Evolutionary conservation across 106 monocot genomes (phyloP), one percentile per base, ranked within the genome.

Genomic region (Xerophyta viscosa): DNA sequence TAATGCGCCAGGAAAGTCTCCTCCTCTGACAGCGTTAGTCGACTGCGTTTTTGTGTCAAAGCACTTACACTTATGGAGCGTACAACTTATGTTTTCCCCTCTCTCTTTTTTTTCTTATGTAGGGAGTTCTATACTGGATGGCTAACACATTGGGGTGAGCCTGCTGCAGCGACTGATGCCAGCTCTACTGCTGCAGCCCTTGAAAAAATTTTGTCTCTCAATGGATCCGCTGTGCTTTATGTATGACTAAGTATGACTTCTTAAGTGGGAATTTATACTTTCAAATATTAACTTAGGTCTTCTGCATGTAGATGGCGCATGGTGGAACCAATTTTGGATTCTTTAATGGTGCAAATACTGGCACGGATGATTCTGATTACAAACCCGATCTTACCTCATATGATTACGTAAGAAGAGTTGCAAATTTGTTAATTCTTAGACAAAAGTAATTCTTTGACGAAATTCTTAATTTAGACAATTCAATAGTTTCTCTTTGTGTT

Each of bases 81-180:
- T n/a, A n/a, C n/a, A n/a, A n/a, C n/a, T n/a, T n/a, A n/a, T n/a
- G n/a, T n/a, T n/a, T 36, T 36, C 33, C 11, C 19, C 14, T 29
- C 48, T 65, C 15, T 4, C 56, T 50, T 10, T 61, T 67, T 48
- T 27, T 5, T 57, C 45, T 8, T 61, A 64, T 48, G 22, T 68
- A 98, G 96, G 42, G 96, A 98, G 69, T 98, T 98, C 68, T 98
- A 98, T 63, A 98, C 96, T 19, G 96, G 96, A 45, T 98, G 96
- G 96, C 82, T 98, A 29, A 98, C 96, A 44, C 96, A 98, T 57
- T 98, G 96, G 96, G 79, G 89, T 27, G 96, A 98, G 48, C 57
- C 51, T 9, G 71, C 66, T 69, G 82, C 82, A 71, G 48, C 60
- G 25, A 98, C 96, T 55, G 73, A 73, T 79, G 78, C 89, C 46